Base-by-base conservation (phyloP, 305 asterid genomes). In the Plantago coronopus region DNA sequence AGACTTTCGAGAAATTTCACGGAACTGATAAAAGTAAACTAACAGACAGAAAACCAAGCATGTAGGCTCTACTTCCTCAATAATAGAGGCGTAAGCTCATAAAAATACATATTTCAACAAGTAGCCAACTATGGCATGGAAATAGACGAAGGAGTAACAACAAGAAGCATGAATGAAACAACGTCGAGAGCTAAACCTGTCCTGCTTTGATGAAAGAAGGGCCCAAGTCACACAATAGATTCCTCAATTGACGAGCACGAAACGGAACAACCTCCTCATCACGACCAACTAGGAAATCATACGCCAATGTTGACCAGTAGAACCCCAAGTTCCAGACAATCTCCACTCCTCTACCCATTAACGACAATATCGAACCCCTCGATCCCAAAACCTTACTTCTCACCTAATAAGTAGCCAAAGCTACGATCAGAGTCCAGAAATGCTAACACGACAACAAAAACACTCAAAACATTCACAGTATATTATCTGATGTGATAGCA, bases 151-250 rank as follows among this genome's bases (percentile, higher is more conserved):
- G 43, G 4, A 15, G 23, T 10, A 40, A 9, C 42, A 17, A 57
- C 1, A 48, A 19, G 22, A 12, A 40, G 15, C 40, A 20, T 12
- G 49, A 55, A 44, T 38, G 47, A 46, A 48, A 45, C 64, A 50
- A 18, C 21, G 34, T 17, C 22, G 43, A 47, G 7, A 20, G 0
- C 0, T 17, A 69, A 57, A 88, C 98, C 98, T 93, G 98, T 63
- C 98, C 99, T 74, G 97, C 97, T 82, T 93, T 93, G 79, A 93
- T 87, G 77, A 93, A 93, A 72, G 99, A 89, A 71, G 99, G 97
- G 57, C 99, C 99, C 78, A 93, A 67, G 75, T 93, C 94, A 73
- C 99, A 93, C 58, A 93, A 81, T 69, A 93, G 83, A 75, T 82
- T 83, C 78, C 99, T 83, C 73, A 93, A 81, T 76, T 93, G 99